Conservation (phyloP, 306 rosid species). For the Casuarina equisetifolia region DNA sequence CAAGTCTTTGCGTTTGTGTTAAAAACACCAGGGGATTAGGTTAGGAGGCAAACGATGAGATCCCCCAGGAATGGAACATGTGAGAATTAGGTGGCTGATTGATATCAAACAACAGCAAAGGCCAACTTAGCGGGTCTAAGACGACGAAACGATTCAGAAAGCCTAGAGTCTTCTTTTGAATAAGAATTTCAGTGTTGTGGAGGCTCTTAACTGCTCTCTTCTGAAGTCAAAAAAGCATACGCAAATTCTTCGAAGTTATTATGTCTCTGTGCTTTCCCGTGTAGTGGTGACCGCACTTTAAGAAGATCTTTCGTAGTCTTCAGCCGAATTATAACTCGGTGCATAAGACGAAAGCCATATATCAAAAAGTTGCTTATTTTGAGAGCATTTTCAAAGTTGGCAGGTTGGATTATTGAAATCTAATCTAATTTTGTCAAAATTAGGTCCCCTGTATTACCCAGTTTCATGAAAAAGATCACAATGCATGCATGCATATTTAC, state of each 20-base stretch:
- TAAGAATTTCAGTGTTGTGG: too few relatives aligned
- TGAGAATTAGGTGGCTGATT: constrained; percentile 14
- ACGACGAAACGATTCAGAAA: neutral
- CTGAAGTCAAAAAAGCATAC: neutral
- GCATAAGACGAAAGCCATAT: too few relatives aligned
- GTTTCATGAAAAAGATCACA: too few relatives aligned
- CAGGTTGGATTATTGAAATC: too few relatives aligned
- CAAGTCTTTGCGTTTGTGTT: constrained; percentile 12
- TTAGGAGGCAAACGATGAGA: constrained; percentile 10
- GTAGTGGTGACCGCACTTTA: neutral
- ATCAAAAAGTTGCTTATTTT: too few relatives aligned
- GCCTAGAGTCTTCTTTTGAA: neutral
- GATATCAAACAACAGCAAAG: constrained; percentile 15
- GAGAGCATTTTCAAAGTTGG: neutral
- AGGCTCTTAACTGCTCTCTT: neutral
- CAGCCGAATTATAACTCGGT: neutral
- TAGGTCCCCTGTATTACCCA: too few relatives aligned
- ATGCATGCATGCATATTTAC: too few relatives aligned
- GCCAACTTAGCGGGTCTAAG: constrained; percentile 17
- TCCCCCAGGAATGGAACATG: constrained; percentile 4
- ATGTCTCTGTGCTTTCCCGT: neutral
- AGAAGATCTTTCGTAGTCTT: neutral
- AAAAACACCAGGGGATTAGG: constrained; percentile 4
- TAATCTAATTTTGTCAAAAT: too few relatives aligned
- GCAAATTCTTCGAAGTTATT: neutral